phyloP scores from a whole-genome alignment of 495 filamentous ascomycete genomes.

The Glonium stellatum region DNA sequence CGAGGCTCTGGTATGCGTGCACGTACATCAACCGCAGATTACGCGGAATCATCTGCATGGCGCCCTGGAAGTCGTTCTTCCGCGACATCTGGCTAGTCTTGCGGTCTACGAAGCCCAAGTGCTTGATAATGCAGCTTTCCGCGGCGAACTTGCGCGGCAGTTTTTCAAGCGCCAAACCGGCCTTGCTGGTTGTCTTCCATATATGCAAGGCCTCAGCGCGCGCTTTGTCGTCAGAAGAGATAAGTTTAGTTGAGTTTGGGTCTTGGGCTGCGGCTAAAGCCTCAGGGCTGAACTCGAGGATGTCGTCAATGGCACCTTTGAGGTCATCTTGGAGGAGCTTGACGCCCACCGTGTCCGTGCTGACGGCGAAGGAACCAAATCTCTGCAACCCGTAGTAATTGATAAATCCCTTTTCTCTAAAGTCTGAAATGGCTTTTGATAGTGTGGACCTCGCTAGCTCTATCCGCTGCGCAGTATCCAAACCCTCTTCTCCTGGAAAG shows the following conservation, averaged over 20 bases:
- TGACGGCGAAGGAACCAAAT: slow-evolving; percentile 76
- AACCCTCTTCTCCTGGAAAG: slow-evolving; percentile 46
- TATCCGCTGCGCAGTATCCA: slow-evolving; percentile 35
- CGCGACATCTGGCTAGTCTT: slow-evolving; percentile 19
- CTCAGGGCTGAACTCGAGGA: slow-evolving; percentile 56
- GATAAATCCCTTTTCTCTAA: slow-evolving; percentile 68
- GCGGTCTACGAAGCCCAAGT: slow-evolving; percentile 46
- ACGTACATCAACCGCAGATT: slow-evolving; percentile 87
- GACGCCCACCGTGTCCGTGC: slow-evolving; percentile 74
- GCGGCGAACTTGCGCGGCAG: slow-evolving; percentile 79
- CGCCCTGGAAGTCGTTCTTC: slow-evolving; percentile 64
- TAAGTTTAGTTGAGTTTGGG: slow-evolving; percentile 26
- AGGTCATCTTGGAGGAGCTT: slow-evolving; percentile 77
- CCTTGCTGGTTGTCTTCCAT: slow-evolving; percentile 55
- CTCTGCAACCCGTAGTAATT: slow-evolving; percentile 96
- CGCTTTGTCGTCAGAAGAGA: slow-evolving; percentile 63
- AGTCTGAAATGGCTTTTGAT: slow-evolving; percentile 44
- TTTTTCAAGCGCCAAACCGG: slow-evolving; percentile 51
- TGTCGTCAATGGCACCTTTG: slow-evolving; percentile 64
- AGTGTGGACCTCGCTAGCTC: slow-evolving; percentile 48
- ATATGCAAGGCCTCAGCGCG: slow-evolving; percentile 68
- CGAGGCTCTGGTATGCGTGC: slow-evolving; percentile 87
- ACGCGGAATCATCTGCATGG: slow-evolving; percentile 66
- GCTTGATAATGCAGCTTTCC: slow-evolving; percentile 68
- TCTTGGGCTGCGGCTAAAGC: slow-evolving; percentile 43